Base-by-base conservation (phyloP, 768 basidiomycete species). In the Suillus spraguei region DNA sequence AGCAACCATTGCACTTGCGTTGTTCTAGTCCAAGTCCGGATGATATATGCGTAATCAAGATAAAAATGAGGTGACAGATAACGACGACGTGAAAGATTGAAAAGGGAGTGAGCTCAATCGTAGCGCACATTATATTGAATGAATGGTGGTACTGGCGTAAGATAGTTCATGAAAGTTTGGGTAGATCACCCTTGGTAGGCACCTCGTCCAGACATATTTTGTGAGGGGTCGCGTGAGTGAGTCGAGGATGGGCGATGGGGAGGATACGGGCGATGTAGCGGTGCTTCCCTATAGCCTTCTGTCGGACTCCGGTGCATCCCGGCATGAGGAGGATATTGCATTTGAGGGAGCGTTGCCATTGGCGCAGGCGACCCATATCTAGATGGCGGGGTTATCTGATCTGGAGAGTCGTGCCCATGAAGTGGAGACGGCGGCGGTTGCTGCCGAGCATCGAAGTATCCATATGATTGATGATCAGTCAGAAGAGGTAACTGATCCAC, bases 401-500 rank as follows among this genome's bases (percentile, higher is more conserved):
- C 69, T 1, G 70, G 70, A 16, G 72, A 68, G 52, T 35, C 46
- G 46, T 76, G 73, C 35, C 66, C 64, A 66, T 67, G 63, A 68
- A 68, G 63, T 70, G 77, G 52, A 73, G 71, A 60, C 64, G 64
- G 49, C 24, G 62, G 59, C 39, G 55, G 64, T 33, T 60, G 67
- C n/a, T 24, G 68, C 42, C 32, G 50, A 11, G 38, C 22, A 13
- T 70, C 68, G 22, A 66, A 66, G 6, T 44, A 39, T 20, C 64
- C 59, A 49, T 71, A 70, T 44, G 67, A 68, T 5, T 67, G 28
- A 36, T 64, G 55, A 56, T 74, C 69, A 36, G 70, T 79, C 42
- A 90, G 80, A n/a, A 91, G 72, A 3, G 89, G 91, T 63, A 88
- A 82, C 50, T 85, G 80, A 70, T 87, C 85, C 10, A 64, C 66